These are phyloP conservation scores for Amesomyces nigricolor DNA, from an alignment of 2,329 filamentous ascomycete species.

Conservation along the genomic window DNA sequence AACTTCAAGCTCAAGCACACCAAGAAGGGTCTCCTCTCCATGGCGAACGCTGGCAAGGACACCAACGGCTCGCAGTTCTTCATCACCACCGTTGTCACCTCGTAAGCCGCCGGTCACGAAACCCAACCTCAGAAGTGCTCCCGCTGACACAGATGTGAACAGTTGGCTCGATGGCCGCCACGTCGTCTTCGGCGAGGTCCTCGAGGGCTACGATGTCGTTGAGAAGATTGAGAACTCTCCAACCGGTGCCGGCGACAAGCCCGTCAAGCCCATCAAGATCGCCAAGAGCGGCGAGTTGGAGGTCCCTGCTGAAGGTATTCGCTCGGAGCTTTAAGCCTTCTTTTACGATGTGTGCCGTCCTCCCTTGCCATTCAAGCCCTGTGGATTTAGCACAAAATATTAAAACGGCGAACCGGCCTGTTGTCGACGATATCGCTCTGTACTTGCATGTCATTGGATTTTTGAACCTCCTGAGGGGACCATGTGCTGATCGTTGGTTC, in stretches of 20 bases:
- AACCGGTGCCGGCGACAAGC: constrained; percentile 64
- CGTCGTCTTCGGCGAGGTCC: constrained; percentile 83
- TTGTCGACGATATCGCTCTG: constrained; percentile 4
- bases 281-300: constrained; percentile 77
- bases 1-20: constrained; percentile 94
- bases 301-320: constrained; percentile 86
- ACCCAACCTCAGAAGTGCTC: no score
- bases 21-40: constrained; percentile 77
- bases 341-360: constrained; percentile 20
- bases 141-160: constrained; percentile 9
- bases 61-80: constrained; percentile 90
- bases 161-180: constrained; percentile 80
- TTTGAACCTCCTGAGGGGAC: neutral
- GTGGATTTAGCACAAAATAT: neutral
- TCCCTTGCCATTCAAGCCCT: constrained; percentile 4
- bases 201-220: constrained; percentile 78
- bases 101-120: constrained; percentile 42
- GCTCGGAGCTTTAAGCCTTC: constrained; percentile 68
- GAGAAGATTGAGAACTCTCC: constrained; percentile 69
- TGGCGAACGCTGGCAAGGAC: constrained; percentile 80
- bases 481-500: constrained; percentile 31
- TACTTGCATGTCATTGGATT: neutral
- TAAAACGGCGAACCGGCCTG: neutral
- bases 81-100: constrained; percentile 77
- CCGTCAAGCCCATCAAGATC: constrained; percentile 65